Evolutionary conservation across 2,329 filamentous ascomycete species (phyloP).

Genomic region (Nemania abortiva): DNA sequence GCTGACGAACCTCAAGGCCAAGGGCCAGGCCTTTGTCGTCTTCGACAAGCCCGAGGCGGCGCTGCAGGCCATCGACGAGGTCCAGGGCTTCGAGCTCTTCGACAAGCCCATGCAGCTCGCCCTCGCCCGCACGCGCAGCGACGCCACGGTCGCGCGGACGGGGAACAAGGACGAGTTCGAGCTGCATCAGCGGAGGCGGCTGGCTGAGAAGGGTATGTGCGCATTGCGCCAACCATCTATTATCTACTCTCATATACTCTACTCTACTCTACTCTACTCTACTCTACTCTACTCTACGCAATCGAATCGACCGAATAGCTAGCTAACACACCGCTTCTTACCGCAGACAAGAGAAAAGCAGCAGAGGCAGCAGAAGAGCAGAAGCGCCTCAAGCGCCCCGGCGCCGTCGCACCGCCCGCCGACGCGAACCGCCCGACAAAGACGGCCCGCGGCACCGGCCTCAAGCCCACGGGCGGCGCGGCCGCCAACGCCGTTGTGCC

Average conservation of each 20-base stretch:
- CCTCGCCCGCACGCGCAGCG: constrained; percentile 84
- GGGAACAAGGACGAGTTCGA: constrained; percentile 87
- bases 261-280: too few species aligned
- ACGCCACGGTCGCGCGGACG: constrained; percentile 83
- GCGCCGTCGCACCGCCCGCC: constrained; percentile 56
- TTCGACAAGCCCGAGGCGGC: constrained; percentile 87
- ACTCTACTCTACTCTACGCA: not conserved
- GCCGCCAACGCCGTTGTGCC: constrained; percentile 80
- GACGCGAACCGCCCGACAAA: constrained; percentile 73
- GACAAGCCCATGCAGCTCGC: constrained; percentile 90
- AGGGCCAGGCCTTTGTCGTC: constrained; percentile 95
- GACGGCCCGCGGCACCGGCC: constrained; percentile 75
- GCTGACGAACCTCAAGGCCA: constrained; percentile 90
- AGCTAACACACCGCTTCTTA: constrained; percentile 1
- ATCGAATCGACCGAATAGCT: not conserved
- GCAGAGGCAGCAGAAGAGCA: constrained; percentile 82
- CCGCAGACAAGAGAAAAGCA: constrained; percentile 79
- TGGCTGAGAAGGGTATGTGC: constrained; percentile 88
- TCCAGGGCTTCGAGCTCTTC: constrained; percentile 93
- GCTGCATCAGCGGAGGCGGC: constrained; percentile 82
- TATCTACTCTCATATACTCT: too few species aligned
- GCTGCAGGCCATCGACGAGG: constrained; percentile 82
- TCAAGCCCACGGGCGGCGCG: constrained; percentile 79
- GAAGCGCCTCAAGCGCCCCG: constrained; percentile 77
- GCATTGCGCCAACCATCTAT: not conserved